phyloP scores from a whole-genome alignment of 1,284 basidiomycete genomes.

The Malassezia arunalokei region DNA sequence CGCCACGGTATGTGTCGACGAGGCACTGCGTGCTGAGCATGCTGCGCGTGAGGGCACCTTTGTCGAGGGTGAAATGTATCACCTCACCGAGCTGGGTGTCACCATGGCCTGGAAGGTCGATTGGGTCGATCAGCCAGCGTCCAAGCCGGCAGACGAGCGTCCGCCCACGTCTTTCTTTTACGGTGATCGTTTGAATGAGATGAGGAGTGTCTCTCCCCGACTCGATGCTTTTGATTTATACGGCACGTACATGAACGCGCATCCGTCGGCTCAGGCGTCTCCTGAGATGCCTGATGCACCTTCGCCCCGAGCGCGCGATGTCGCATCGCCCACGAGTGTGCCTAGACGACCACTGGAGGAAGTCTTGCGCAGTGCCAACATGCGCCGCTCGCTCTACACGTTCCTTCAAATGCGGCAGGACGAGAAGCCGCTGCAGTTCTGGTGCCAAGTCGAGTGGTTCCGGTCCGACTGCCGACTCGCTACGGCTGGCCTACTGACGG shows the following conservation, averaged over 20 bases:
- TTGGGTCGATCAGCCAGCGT: slow-evolving; percentile 5
- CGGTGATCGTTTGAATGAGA: not conserved
- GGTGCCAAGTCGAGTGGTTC: slow-evolving; percentile 16
- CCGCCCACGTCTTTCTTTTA: slow-evolving; percentile 14
- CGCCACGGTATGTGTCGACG: slow-evolving; percentile 10
- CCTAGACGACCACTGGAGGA: not conserved
- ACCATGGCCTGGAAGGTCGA: slow-evolving; percentile 15
- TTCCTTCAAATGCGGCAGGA: not conserved
- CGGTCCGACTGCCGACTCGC: slow-evolving; percentile 13
- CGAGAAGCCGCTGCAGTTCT: slow-evolving; percentile 4
- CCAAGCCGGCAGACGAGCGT: not conserved
- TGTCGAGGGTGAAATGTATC: slow-evolving; percentile 13
- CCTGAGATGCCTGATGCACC: not conserved
- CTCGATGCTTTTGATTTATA: slow-evolving; percentile 10
- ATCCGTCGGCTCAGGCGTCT: not conserved
- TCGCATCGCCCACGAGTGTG: not conserved
- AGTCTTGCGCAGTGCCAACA: not conserved
- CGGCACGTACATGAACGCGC: slow-evolving; percentile 3
- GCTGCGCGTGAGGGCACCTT: slow-evolving; percentile 11
- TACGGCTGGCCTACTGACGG: not conserved
- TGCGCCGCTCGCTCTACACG: slow-evolving; percentile 4
- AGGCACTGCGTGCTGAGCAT: not conserved
- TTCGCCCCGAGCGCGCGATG: not conserved
- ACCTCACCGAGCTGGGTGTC: slow-evolving; percentile 12
- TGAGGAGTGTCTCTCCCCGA: slow-evolving; percentile 8